Evolutionary conservation across 2,329 filamentous ascomycete genomes (phyloP), one percentile per base, ranked within the genome.

Genomic region (Grosmannia huntii): DNA sequence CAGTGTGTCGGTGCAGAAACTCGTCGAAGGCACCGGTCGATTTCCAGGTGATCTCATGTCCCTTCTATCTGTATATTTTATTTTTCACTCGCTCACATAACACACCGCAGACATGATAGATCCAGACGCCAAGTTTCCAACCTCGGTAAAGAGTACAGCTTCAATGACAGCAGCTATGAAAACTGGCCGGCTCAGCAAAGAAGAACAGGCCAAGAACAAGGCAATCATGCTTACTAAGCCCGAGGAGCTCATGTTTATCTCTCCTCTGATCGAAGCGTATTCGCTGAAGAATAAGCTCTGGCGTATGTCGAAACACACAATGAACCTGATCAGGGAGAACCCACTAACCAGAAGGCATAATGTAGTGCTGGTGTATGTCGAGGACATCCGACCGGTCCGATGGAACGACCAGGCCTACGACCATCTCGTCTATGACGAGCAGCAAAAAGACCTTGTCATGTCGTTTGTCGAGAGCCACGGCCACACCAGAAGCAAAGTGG

Each of bases 401-500:
- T 77, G 75, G 75, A 77, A 78, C 62, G 69, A 72, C 59, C 64
- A 70, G 7, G 75, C 75, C 0, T 78, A 71, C 61, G 70, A 71
- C 3, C 72, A 76, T 50, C 68, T 78, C 5, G 75, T 78, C 4
- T 76, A 76, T 62, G 71, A 74, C 49, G 71, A 75, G 33, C 69
- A 75, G 59, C 73, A 76, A 41, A 78, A 78, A 63, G 73, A 76
- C 36, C 62, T 77, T 9, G 69, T 78, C 1, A 65, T 76, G 19
- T 75, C 75, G 2, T 76, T 77, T 63, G 75, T 77, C 4, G 72
- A 76, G 60, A 75, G 71, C 61, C 75, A 78, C 62, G 63, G 67
- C 52, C 61, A 60, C 41, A 55, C 65, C 0, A 56, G 49, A 16
- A 44, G 54, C 28, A 62, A 60, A 4, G 64, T 72, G 62, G 66